Evolutionary conservation across 371 early-diverging fungal species (phyloP).

Genomic region (Rhizopus sp.): DNA sequence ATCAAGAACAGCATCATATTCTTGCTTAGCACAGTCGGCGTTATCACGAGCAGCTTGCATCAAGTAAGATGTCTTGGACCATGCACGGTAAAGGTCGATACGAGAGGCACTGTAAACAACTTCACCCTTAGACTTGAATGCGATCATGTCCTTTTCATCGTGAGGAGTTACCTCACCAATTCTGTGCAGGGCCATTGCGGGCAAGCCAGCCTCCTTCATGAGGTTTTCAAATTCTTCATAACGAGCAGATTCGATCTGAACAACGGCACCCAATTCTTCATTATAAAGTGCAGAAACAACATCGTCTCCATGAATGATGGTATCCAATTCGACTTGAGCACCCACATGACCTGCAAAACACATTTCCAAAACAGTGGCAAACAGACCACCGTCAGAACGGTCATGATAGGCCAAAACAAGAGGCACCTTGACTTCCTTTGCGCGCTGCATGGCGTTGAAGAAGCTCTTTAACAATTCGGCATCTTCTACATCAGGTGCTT

Average conservation of each 20-base stretch:
- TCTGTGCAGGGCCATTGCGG: constrained; percentile 55
- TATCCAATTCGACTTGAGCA: constrained; percentile 62
- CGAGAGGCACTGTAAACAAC: constrained; percentile 56
- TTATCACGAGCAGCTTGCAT: constrained; percentile 93
- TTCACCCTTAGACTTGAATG: constrained; percentile 40
- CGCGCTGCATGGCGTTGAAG: constrained; percentile 75
- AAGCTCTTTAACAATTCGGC: constrained; percentile 69
- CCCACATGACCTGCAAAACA: constrained; percentile 93
- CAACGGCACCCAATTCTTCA: constrained; percentile 95
- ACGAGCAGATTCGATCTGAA: constrained; percentile 76
- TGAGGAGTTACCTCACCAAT: constrained; percentile 64
- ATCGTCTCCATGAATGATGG: constrained; percentile 51
- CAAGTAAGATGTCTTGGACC: constrained; percentile 89
- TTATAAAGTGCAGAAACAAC: constrained; percentile 78
- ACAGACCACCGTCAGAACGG: constrained; percentile 95
- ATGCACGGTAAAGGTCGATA: constrained; percentile 72
- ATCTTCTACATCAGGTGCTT: constrained; percentile 88
- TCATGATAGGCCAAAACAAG: constrained; percentile 94
- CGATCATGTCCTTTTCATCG: constrained; percentile 48
- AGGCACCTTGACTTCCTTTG: constrained; percentile 44
- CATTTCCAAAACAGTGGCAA: constrained; percentile 91
- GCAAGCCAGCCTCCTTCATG: constrained; percentile 58
- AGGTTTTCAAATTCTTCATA: constrained; percentile 56
- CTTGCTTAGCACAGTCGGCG: constrained; percentile 82
- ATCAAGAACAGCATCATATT: constrained; percentile 74